Evolutionary conservation across 2,329 filamentous ascomycete genomes (phyloP).

Genomic region (Fusarium sp.): DNA sequence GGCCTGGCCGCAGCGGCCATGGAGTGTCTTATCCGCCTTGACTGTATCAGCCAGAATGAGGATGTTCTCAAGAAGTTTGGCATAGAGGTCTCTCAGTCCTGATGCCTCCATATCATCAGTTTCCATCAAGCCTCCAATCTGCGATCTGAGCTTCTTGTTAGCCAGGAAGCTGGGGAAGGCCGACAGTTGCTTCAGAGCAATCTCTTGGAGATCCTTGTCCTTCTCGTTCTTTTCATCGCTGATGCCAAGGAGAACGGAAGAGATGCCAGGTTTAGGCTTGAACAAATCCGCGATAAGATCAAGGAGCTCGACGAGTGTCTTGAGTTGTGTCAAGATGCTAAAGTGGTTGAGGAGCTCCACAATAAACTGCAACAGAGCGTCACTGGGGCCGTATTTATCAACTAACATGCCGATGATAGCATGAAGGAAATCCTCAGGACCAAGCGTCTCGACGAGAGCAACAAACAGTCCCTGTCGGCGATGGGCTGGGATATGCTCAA

Average conservation of each 20-base stretch:
- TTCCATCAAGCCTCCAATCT: conserved; percentile 68
- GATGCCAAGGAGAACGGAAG: conserved; percentile 75
- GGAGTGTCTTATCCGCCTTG: conserved; percentile 66
- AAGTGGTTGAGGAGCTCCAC: conserved; percentile 80
- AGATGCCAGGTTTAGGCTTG: conserved; percentile 78
- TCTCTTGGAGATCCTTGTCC: conserved; percentile 63
- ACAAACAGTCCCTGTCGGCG: conserved; percentile 85
- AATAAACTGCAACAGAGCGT: conserved; percentile 79
- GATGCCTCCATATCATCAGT: conserved; percentile 73
- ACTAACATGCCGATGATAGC: conserved; percentile 89
- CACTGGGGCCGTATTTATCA: conserved; percentile 86
- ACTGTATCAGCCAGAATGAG: conserved; percentile 74
- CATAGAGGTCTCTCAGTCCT: conserved; percentile 76
- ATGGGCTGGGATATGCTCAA: conserved; percentile 93
- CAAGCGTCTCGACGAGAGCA: conserved; percentile 86
- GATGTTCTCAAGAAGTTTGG: conserved; percentile 73
- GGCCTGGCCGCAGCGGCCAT: conserved; percentile 73
- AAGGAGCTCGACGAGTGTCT: conserved; percentile 81
- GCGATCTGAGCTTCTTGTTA: conserved; percentile 66
- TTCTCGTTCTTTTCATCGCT: conserved; percentile 60
- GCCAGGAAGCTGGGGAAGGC: conserved; percentile 69
- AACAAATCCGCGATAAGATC: conserved; percentile 80
- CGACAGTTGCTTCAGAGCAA: conserved; percentile 66
- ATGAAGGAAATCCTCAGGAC: conserved; percentile 87
- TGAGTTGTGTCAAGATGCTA: conserved; percentile 78